Conservation (phyloP, 2,329 filamentous ascomycete species). For the Uncinocarpus reesii region DNA sequence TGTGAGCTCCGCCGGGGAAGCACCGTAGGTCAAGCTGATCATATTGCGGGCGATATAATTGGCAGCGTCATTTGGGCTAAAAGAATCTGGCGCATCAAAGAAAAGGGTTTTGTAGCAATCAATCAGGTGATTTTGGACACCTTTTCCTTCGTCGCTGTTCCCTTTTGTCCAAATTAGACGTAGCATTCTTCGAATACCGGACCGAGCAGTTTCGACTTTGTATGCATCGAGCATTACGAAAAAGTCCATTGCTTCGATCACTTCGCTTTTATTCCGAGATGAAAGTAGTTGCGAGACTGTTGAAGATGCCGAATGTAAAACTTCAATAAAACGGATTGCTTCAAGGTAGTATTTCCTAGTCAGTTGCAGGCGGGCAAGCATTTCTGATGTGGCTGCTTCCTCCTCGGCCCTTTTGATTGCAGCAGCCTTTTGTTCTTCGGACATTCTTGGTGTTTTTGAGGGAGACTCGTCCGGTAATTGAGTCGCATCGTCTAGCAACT, state of each 20-base stretch:
- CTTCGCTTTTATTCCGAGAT: constrained; percentile 94
- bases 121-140: constrained; percentile 90
- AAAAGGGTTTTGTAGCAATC: constrained; percentile 94
- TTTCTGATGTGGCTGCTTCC: constrained; percentile 78
- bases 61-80: constrained; percentile 77
- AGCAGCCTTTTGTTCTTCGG: constrained; percentile 64
- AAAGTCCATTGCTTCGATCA: constrained; percentile 98
- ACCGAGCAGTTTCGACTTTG: constrained; percentile 85
- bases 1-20: constrained; percentile 86
- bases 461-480: constrained; percentile 58
- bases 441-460: constrained; percentile 58
- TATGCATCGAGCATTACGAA: constrained; percentile 93
- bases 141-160: constrained; percentile 97
- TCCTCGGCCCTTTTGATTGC: constrained; percentile 70
- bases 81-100: constrained; percentile 85
- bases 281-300: constrained; percentile 79
- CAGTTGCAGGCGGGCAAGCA: constrained; percentile 75
- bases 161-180: constrained; percentile 98
- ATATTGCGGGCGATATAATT: constrained; percentile 97
- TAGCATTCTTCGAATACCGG: constrained; percentile 89
- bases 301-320: constrained; percentile 70
- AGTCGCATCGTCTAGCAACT: constrained; percentile 78
- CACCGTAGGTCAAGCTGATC: constrained; percentile 96
- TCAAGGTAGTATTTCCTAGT: constrained; percentile 89
- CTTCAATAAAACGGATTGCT: constrained; percentile 84